A percentile compares a stretch with the other conserved stretches of the same genome.
Evolutionary conservation across 805 yeast species (phyloP).

Genomic region (Metschnikowia drakensbergensis): DNA sequence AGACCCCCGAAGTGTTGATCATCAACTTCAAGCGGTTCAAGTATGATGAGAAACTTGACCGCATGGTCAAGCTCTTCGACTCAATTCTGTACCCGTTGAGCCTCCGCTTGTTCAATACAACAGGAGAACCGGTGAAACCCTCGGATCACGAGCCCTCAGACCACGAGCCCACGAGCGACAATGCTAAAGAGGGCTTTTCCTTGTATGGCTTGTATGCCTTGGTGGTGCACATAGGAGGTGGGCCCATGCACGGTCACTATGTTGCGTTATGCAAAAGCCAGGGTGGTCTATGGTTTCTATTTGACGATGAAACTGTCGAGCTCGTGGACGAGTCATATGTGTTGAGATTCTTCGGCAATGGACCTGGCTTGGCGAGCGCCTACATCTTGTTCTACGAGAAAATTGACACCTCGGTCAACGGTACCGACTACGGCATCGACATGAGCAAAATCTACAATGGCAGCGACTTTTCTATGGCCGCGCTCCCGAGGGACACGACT

Average conservation of each 20-base stretch:
- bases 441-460: slow-evolving; percentile 74
- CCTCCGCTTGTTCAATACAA: slow-evolving; percentile 66
- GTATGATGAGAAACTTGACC: slow-evolving; percentile 76
- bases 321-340: slow-evolving; percentile 80
- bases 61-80: slow-evolving; percentile 83
- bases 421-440: slow-evolving; percentile 48
- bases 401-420: slow-evolving; percentile 37
- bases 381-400: slow-evolving; percentile 77
- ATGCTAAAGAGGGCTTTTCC: slow-evolving; percentile 16
- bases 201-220: slow-evolving; percentile 80
- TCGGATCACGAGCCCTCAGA: neutral
- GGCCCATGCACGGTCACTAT: slow-evolving; percentile 97
- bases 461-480: slow-evolving; percentile 23
- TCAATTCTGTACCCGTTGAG: slow-evolving; percentile 76
- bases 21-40: slow-evolving; percentile 90
- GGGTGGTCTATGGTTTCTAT: slow-evolving; percentile 81
- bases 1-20: slow-evolving; percentile 73
- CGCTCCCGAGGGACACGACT: slow-evolving; percentile 1
- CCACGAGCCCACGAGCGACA: neutral
- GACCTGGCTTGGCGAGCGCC: slow-evolving; percentile 85
- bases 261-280: slow-evolving; percentile 79
- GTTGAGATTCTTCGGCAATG: slow-evolving; percentile 80
- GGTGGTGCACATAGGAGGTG: slow-evolving; percentile 94
- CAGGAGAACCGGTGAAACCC: slow-evolving; percentile 21
- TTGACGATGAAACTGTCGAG: slow-evolving; percentile 95